Conservation (phyloP, 1,284 basidiomycete species). For the Sphaerobolus stellatus region DNA sequence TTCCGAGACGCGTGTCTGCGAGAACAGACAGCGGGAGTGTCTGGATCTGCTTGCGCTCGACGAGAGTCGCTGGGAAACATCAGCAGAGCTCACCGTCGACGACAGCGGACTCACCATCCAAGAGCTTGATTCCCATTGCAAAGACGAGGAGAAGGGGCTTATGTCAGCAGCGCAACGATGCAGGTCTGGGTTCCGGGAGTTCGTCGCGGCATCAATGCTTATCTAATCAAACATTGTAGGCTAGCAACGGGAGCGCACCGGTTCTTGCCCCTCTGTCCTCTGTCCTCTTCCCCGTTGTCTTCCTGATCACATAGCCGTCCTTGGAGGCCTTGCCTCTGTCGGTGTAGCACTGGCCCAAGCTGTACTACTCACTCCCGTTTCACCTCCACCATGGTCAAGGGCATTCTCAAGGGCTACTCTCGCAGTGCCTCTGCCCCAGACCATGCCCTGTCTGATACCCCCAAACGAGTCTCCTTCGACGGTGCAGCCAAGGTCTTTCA, state of each 20-base stretch:
- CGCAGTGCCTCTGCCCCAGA: background rate
- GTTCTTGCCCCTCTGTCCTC: background rate
- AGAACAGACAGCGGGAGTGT: slow-evolving; percentile 81
- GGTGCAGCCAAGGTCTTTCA: slow-evolving; percentile 53
- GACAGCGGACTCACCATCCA: slow-evolving; percentile 25
- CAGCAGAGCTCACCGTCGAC: background rate
- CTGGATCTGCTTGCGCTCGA: slow-evolving; percentile 85
- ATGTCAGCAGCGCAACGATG: background rate
- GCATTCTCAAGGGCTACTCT: slow-evolving; percentile 12
- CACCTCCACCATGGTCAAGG: slow-evolving; percentile 8
- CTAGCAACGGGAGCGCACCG: background rate
- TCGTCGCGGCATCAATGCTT: background rate
- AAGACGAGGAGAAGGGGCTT: background rate
- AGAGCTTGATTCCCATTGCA: slow-evolving; percentile 30
- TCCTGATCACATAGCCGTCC: background rate
- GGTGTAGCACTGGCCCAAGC: slow-evolving; percentile 8
- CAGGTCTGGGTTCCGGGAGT: background rate
- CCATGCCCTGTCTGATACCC: background rate
- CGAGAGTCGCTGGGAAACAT: slow-evolving; percentile 66
- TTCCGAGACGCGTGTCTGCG: slow-evolving; percentile 91
- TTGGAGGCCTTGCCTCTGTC: slow-evolving; percentile 8
- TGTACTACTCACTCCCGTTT: background rate
- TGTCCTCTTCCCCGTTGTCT: background rate
- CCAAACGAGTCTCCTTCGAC: slow-evolving; percentile 55
- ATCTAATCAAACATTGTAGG: background rate